Percentiles rank a stretch among this genome's conserved stretches.
Evolutionary conservation across 805 yeast species (phyloP).

Genomic region (Nakazawaea holstii): DNA sequence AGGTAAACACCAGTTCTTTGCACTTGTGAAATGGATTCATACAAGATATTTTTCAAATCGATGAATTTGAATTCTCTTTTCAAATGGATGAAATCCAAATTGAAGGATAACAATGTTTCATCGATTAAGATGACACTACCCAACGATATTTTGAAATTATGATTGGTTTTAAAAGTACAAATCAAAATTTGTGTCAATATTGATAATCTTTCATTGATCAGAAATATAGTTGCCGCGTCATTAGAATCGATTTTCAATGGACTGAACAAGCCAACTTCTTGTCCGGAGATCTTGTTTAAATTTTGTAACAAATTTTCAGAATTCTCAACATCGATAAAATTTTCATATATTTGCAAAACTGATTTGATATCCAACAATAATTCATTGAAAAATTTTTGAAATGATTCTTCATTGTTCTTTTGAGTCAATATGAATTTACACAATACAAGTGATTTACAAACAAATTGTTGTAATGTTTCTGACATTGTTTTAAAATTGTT

Average conservation of each 20-base stretch:
- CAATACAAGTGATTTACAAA: slow-evolving; percentile 48
- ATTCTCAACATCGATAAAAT: slow-evolving; percentile 50
- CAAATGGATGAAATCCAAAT: slow-evolving; percentile 48
- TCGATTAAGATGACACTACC: slow-evolving; percentile 47
- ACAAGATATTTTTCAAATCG: slow-evolving; percentile 38
- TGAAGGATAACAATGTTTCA: slow-evolving; percentile 52
- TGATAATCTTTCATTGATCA: slow-evolving; percentile 46
- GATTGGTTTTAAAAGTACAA: slow-evolving; percentile 38
- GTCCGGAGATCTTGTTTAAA: slow-evolving; percentile 24
- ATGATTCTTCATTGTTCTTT: slow-evolving; percentile 38
- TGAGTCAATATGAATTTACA: slow-evolving; percentile 51
- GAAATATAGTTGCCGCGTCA: slow-evolving; percentile 43
- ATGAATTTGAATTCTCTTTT: slow-evolving; percentile 56
- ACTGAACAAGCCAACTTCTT: slow-evolving; percentile 32
- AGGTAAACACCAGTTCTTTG: slow-evolving; percentile 41
- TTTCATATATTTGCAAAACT: slow-evolving; percentile 50
- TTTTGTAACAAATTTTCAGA: slow-evolving; percentile 43
- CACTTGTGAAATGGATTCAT: slow-evolving; percentile 34
- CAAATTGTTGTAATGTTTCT: slow-evolving; percentile 28
- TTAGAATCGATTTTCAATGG: slow-evolving; percentile 55
- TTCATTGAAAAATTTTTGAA: slow-evolving; percentile 41
- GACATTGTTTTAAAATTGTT: slow-evolving; percentile 33
- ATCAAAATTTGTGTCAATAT: slow-evolving; percentile 39
- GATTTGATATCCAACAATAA: slow-evolving; percentile 50
- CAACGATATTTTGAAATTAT: slow-evolving; percentile 53